Base-by-base conservation (phyloP, 495 filamentous ascomycete species). In the Penicillium daleae region DNA sequence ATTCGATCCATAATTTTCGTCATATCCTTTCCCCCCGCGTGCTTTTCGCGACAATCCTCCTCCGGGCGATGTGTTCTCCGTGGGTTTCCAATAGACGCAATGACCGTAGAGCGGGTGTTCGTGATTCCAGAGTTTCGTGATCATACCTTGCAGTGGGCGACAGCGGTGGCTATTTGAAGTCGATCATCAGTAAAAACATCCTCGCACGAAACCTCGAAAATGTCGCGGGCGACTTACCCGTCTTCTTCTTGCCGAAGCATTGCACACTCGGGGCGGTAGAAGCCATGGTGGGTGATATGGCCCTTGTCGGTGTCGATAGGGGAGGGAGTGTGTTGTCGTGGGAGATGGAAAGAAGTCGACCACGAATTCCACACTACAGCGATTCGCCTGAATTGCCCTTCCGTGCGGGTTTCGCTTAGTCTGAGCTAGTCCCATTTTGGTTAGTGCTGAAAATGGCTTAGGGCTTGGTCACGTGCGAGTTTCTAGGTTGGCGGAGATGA, bases 201-300 rank as follows among this genome's bases (percentile, higher is more conserved):
- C 58, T 31, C 37, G 24, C 58, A 42, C 10, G 3, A 29, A 6
- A 32, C 44, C 58, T 2, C 48, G 35, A 24, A 8, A 13, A 29
- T 17, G 15, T 21, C 48, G 32, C 48, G n/a, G 4, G 57, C n/a
- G 58, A 70, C 75, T 75, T 82, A 87, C 87, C 89, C 72, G 89
- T 91, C 86, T 91, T 91, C 86, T 92, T 92, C 84, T 92, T 93
- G 86, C 91, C 91, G 88, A 94, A 94, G 88, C 90, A 95, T 86
- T 94, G 91, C 68, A 95, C 91, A 82, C 87, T 91, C 83, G 92
- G 91, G 62, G 84, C 80, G 71, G 51, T 54, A 35, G 90, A 84
- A 77, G 89, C 85, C 90, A 93, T 95, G 82, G 69, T 89, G 77
- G 67, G 66, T 71, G 65, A 64, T 71, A 77, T 78, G 75, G 75